Evolutionary conservation across 2,329 filamentous ascomycete species (phyloP).

Genomic region (Penicillium occitanis): DNA sequence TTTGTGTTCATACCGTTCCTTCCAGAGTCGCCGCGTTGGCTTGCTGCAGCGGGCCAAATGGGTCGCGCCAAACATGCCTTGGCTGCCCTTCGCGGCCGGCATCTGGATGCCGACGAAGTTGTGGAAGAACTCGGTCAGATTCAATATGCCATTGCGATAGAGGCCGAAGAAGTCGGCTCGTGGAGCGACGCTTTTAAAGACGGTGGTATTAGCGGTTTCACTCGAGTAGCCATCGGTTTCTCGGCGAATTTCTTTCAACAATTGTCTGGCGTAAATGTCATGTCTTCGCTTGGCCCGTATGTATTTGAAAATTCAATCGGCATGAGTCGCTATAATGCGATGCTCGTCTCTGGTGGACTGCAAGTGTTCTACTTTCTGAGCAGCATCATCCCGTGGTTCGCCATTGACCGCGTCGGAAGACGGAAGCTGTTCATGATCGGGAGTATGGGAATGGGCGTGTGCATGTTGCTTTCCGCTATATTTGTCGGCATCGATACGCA

Average conservation of each 20-base stretch:
- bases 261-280: conserved; percentile 44
- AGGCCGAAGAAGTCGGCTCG: conserved; percentile 32
- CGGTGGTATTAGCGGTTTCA: conserved; percentile 29
- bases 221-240: conserved; percentile 28
- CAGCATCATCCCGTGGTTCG: conserved; percentile 37
- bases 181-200: conserved; percentile 23
- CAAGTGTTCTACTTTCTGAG: conserved; percentile 36
- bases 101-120: conserved; percentile 51
- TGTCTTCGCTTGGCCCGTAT: conserved; percentile 44
- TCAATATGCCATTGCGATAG: conserved; percentile 47
- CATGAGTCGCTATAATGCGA: conserved; percentile 35
- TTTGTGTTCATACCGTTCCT: conserved; percentile 26
- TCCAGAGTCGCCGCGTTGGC: conserved; percentile 30
- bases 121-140: conserved; percentile 36
- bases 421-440: conserved; percentile 21
- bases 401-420: conserved; percentile 29
- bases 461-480: conserved; percentile 41
- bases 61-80: conserved; percentile 24
- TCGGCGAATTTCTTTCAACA: conserved; percentile 40
- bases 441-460: conserved; percentile 14
- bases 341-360: conserved; percentile 45
- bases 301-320: conserved; percentile 45
- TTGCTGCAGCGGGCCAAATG: conserved; percentile 24
- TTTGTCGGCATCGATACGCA: conserved; percentile 36
- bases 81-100: conserved; percentile 23